Percentiles rank a stretch among this genome's conserved stretches.
Conservation (phyloP, 2,329 filamentous ascomycete genomes). For the Aspergillus sp. region DNA sequence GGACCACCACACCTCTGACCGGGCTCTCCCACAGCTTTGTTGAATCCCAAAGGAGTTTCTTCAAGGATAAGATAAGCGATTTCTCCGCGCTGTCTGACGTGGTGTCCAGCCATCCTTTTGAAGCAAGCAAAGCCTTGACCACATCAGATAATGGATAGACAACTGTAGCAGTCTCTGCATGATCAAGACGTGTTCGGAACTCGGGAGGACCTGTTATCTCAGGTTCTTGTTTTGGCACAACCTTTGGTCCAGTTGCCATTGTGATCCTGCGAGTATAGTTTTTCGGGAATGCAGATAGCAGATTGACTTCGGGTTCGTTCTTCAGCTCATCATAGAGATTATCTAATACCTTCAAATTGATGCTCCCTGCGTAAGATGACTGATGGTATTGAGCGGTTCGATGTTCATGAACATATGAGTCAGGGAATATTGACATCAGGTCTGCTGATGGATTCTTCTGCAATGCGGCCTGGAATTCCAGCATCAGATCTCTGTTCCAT, state of each 20-base stretch:
- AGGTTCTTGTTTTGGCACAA: background rate
- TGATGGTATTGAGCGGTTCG: conserved; percentile 5
- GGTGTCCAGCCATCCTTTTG: conserved; percentile 2
- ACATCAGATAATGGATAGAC: conserved; percentile 19
- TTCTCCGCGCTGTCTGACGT: conserved; percentile 3
- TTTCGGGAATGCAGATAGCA: conserved; percentile 14
- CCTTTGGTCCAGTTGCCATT: conserved; percentile 12
- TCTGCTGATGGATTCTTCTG: conserved; percentile 16
- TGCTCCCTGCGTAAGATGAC: conserved; percentile 10
- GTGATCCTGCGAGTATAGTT: conserved; percentile 16
- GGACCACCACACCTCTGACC: conserved; percentile 8
- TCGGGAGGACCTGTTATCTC: conserved; percentile 6
- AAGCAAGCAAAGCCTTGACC: conserved; percentile 10
- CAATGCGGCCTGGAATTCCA: conserved; percentile 12
- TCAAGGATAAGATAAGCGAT: conserved; percentile 10
- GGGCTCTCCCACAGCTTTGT: conserved; percentile 16
- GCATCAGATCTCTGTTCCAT: conserved; percentile 18
- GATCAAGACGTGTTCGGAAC: conserved; percentile 17
- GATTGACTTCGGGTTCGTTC: conserved; percentile 14
- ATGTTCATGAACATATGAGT: conserved; percentile 15
- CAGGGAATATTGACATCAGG: conserved; percentile 16
- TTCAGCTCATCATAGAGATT: conserved; percentile 9
- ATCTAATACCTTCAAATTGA: conserved; percentile 13
- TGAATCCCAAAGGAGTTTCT: conserved; percentile 16
- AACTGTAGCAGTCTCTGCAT: conserved; percentile 13